Evolutionary conservation across 768 basidiomycete species (phyloP).

Genomic region (Amanita subjunquillea): DNA sequence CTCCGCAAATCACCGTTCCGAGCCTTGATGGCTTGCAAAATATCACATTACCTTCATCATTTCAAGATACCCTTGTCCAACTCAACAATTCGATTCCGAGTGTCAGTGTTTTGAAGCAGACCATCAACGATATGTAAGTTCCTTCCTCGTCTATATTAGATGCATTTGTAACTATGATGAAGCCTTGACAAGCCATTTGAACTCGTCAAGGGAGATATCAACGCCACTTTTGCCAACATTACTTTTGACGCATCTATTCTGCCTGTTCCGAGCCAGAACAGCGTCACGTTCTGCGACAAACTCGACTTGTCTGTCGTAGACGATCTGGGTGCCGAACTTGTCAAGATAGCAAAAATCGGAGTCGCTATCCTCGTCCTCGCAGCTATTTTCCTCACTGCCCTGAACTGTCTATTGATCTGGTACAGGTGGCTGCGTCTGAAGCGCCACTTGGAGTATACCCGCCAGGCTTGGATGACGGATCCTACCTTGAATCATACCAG

Average conservation of each 20-base stretch:
- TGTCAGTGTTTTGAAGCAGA: conserved; percentile 61
- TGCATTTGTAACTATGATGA: conserved; percentile 1
- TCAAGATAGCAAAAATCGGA: conserved; percentile 72
- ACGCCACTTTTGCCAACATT: conserved; percentile 70
- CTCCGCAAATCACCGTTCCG: conserved; percentile 68
- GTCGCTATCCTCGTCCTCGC: conserved; percentile 62
- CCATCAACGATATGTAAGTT: conserved; percentile 58
- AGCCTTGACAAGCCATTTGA: conserved; percentile 87
- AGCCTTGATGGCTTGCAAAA: conserved; percentile 66
- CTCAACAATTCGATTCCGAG: conserved; percentile 80
- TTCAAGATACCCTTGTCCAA: conserved; percentile 60
- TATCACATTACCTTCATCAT: conserved; percentile 68
- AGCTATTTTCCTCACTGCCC: conserved; percentile 63
- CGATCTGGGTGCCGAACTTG: conserved; percentile 70
- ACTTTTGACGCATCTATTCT: conserved; percentile 62
- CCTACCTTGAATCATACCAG: conserved; percentile 44
- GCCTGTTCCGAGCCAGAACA: conserved; percentile 64
- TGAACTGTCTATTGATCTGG: conserved; percentile 76
- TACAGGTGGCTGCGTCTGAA: conserved; percentile 76
- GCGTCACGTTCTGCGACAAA: conserved; percentile 63
- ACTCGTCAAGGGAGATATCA: conserved; percentile 79
- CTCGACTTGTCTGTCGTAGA: conserved; percentile 84
- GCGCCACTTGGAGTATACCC: conserved; percentile 54
- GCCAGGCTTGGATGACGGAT: conserved; percentile 70
- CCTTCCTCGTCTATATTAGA: not conserved